Base-by-base conservation (phyloP, 768 basidiomycete genomes). In the Boletus tomentosulus region DNA sequence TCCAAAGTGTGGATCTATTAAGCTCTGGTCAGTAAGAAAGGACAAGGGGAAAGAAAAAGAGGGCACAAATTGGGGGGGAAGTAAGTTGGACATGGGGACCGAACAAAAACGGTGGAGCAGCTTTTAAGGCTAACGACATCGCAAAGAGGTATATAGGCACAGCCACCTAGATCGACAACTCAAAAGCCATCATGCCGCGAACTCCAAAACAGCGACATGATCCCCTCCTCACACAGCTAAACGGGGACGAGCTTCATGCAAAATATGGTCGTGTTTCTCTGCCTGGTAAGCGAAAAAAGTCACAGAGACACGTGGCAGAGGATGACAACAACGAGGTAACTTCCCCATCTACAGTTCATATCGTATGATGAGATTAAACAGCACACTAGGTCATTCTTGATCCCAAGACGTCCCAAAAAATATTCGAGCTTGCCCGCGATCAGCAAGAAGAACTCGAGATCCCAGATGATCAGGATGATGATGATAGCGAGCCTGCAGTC, bases 401-500 rank as follows among this genome's bases (percentile, higher is more conserved):
- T 66, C 79, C 86, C 3, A 91, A 87, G 71, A 87, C 86, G 6
- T 96, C 93, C 0, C 78, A 79, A 55, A 86, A 84, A 61, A 97
- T 99, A 46, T 87, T 99, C 60, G 89, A 94, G 68, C 82, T 99
- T 51, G 96, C 96, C 15, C 80, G 82, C 65, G 87, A 90, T 61
- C 96, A 99, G 71, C 94, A 98, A 71, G 87, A 92, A 67, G 94
- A 98, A 66, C 71, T 95, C 4, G 84, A 83, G 50, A 78, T 83
- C 61, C 74, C 75, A 16, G 82, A 84, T 28, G 82, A 85, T 54
- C 80, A 80, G 1, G 79, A 81, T 31, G 73, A 74, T 11, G 73
- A 73, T 37, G 73, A 74, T 12, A 61, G 68, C 28, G 63, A 61
- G 54, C 47, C 55, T 58, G 33, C 66, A 10, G 65, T 69, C 33